Evolutionary conservation across 495 filamentous ascomycete species (phyloP).

Genomic region (Alectoria sarmentosa): DNA sequence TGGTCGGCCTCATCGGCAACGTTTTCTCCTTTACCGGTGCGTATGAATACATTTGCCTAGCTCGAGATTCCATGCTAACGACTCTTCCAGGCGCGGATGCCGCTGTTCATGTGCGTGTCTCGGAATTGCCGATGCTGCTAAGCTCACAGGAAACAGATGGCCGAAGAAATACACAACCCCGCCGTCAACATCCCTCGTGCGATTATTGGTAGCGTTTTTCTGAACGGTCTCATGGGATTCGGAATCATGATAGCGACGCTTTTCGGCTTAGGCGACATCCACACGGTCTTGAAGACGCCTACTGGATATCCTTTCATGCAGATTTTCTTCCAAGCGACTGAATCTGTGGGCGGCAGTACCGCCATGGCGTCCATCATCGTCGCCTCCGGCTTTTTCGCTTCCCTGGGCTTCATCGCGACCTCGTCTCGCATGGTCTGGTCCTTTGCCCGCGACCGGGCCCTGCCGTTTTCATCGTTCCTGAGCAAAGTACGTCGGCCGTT

Average conservation of each 20-base stretch:
- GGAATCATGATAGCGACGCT: constrained; percentile 35
- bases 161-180: constrained; percentile 37
- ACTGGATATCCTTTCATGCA: constrained; percentile 34
- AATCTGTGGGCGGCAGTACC: constrained; percentile 26
- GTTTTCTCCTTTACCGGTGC: constrained; percentile 37
- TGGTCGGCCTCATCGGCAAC: constrained; percentile 36
- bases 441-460: too few species aligned
- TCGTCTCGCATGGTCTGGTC: too few species aligned
- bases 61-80: neutral
- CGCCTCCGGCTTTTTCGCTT: too few species aligned
- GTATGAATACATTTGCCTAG: neutral
- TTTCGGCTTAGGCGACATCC: constrained; percentile 38
- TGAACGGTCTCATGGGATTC: constrained; percentile 37
- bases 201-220: constrained; percentile 31
- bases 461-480: too few species aligned
- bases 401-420: too few species aligned
- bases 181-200: constrained; percentile 30
- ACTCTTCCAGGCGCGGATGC: neutral
- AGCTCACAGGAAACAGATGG: too few species aligned
- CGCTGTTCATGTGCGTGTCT: constrained; percentile 3
- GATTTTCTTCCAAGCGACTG: constrained; percentile 30
- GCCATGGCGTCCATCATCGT: constrained; percentile 26
- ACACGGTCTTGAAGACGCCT: constrained; percentile 27
- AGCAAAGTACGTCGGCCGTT: too few species aligned
- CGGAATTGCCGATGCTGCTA: neutral